Evolutionary conservation across 306 rosid species (phyloP), one percentile per base, ranked within the genome.

Genomic region (Crataegus laevigata): DNA sequence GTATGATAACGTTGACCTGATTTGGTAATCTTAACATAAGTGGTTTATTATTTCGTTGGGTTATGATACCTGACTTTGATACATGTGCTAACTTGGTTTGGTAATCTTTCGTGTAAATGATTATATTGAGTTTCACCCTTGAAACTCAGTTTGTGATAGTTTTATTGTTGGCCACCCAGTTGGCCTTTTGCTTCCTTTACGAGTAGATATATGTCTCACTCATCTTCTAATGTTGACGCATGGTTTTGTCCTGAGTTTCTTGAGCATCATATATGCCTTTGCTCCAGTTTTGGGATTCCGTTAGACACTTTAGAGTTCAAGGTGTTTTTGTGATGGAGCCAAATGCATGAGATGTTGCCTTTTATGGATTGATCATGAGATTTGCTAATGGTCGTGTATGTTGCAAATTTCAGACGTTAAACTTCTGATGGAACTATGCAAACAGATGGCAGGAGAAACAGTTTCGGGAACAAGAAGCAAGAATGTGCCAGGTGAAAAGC

Each of bases 371-470:
- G 34, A 25, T 59, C 25, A 18, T 50, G 68, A 68, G 17, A 61
- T 73, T 6, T 69, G 52, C 68, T 38, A n/a, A 55, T 70, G 43
- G 18, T 32, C 17, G 8, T 42, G 29, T 66, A 58, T 62, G 66
- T 57, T 84, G 58, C 69, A 73, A 81, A 83, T 89, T 80, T 79
- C 92, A 93, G 98, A 86, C 79, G 78, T 87, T 81, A 87, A 89
- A 88, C 66, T 71, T 59, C 80, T 93, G 71, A 58, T 88, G 38
- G 91, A 79, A 57, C 74, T 91, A 36, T 84, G 55, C 72, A 75
- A 75, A 51, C 81, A 66, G 63, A 69, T 77, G 82, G 70, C 77
- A 66, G 78, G 80, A 3, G 90, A 87, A 59, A 73, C 68, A 51
- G 59, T 67, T 81, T 73, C 82, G 4, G 25, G 29, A 0, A 72